These are phyloP conservation scores for Eleusine indica DNA, from an alignment of 176 grass and related monocot genomes.

Conservation along the genomic window DNA sequence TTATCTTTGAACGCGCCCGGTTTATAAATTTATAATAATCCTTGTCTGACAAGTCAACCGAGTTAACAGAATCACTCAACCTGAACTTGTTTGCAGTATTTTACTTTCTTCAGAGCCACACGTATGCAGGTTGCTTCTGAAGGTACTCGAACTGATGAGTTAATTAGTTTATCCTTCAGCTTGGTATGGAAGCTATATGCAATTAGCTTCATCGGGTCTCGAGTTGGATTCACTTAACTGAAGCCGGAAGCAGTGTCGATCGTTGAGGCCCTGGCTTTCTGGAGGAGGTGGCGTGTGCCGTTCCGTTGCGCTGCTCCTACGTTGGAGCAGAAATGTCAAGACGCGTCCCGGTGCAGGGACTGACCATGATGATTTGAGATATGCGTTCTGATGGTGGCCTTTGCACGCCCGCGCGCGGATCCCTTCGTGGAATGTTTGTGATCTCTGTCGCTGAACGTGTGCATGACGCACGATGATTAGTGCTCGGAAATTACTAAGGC, in stretches of 20 bases:
- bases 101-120: slow-evolving; percentile 3
- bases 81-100: slow-evolving; percentile 8
- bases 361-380: neutral
- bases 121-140: slow-evolving; percentile 19
- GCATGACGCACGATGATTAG: neutral
- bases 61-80: slow-evolving; percentile 35
- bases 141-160: neutral
- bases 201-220: neutral
- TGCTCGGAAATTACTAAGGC: neutral
- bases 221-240: slow-evolving; percentile 24
- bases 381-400: neutral
- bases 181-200: slow-evolving; percentile 17
- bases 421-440: slow-evolving; percentile 45
- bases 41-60: slow-evolving; percentile 35
- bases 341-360: slow-evolving; percentile 41
- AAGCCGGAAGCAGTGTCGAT: slow-evolving; percentile 19
- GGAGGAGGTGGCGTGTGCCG: slow-evolving; percentile 27
- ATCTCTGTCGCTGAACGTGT: slow-evolving; percentile 31
- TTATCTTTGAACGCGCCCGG: slow-evolving; percentile 37
- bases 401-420: neutral
- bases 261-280: slow-evolving; percentile 18
- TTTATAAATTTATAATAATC: slow-evolving; percentile 4
- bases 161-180: slow-evolving; percentile 9
- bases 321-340: slow-evolving; percentile 19
- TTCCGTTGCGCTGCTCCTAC: slow-evolving; percentile 24